Conservation (phyloP, 129 eudicot genomes). For the Centaurea solstitialis region DNA sequence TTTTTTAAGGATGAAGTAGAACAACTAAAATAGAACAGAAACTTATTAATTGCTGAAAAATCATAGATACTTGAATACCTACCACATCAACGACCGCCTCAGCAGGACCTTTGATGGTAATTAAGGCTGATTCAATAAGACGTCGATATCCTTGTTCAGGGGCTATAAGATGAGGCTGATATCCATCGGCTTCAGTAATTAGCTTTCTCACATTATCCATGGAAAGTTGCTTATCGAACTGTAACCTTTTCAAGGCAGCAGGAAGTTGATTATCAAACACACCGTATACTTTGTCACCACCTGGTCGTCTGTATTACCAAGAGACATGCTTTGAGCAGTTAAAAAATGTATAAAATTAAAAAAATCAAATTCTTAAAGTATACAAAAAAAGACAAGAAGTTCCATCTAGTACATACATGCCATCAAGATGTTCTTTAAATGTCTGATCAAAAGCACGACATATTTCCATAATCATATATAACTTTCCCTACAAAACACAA, state of each 20-base stretch:
- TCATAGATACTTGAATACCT: constrained; percentile 13
- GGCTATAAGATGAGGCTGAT: constrained; percentile 96
- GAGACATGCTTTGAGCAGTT: background rate
- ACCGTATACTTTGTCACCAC: constrained; percentile 83
- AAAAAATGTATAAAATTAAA: background rate
- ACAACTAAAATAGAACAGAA: background rate
- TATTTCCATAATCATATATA: constrained; percentile 91
- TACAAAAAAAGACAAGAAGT: background rate
- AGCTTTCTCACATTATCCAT: constrained; percentile 91
- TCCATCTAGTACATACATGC: constrained; percentile 60
- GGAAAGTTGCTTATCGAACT: constrained; percentile 89
- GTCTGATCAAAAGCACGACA: constrained; percentile 81
- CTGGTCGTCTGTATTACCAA: constrained; percentile 91
- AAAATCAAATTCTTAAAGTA: constrained; percentile 4
- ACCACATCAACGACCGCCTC: constrained; percentile 96
- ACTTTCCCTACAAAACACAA: constrained; percentile 66
- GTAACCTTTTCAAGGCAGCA: constrained; percentile 89
- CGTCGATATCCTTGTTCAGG: constrained; percentile 98
- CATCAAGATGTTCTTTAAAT: constrained; percentile 97
- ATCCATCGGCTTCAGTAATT: constrained; percentile 97
- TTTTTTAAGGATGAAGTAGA: background rate
- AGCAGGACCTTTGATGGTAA: constrained; percentile 80
- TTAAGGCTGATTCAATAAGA: constrained; percentile 81
- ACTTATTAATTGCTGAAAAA: background rate
- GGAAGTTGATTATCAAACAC: constrained; percentile 94